A percentile compares a stretch with the other conserved stretches of the same genome.
Conservation (phyloP, 345 rosid genomes). For the Jatropha curcas region DNA sequence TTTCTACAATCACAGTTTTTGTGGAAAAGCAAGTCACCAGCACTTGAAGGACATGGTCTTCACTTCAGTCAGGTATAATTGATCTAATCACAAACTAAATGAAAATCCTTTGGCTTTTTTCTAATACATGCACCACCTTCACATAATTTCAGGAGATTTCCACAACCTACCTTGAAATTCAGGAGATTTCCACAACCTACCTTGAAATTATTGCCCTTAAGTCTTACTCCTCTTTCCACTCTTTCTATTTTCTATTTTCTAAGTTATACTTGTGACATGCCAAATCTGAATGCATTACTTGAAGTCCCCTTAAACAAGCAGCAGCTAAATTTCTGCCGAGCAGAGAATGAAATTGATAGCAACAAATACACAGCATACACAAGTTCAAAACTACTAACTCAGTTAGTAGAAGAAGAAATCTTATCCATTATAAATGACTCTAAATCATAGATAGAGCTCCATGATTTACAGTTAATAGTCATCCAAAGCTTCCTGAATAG, state of each 20-base stretch:
- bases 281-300: background rate
- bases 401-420: background rate
- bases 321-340: background rate
- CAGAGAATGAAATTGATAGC: background rate
- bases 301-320: background rate
- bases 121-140: background rate
- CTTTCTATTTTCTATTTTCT: background rate
- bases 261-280: background rate
- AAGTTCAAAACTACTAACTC: background rate
- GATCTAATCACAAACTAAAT: background rate
- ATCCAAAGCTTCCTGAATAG: background rate
- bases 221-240: background rate
- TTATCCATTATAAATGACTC: background rate
- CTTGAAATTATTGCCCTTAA: background rate
- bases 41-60: background rate
- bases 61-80: background rate
- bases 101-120: no score
- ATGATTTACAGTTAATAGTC: background rate
- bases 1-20: background rate
- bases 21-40: background rate
- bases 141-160: background rate
- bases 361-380: background rate
- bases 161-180: background rate
- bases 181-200: background rate
- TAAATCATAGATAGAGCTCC: background rate